Conservation (phyloP, 139 green algal genomes). For the Closterium sp. region DNA sequence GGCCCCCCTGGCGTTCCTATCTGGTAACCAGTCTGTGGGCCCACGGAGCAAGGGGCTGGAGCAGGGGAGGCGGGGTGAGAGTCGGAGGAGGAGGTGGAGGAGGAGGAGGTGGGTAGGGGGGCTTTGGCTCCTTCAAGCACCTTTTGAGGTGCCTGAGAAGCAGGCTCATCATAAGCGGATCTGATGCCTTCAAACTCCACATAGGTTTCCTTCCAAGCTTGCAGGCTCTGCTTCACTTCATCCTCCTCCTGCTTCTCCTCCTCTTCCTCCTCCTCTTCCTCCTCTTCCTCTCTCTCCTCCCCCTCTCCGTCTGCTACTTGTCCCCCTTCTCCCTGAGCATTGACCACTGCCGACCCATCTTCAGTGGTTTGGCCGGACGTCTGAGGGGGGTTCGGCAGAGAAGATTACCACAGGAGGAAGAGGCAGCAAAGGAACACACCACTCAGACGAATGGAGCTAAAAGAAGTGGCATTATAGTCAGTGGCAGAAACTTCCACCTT, state of each 20-base stretch:
- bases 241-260: neutral
- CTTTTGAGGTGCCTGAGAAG: neutral
- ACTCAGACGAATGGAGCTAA: too few relatives aligned
- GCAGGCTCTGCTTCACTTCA: neutral
- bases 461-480: too few relatives aligned
- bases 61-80: neutral
- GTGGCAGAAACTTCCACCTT: too few relatives aligned
- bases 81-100: neutral
- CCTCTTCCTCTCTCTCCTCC: neutral
- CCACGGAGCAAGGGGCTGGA: neutral
- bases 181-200: neutral
- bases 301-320: neutral
- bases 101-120: neutral
- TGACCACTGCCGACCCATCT: neutral
- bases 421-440: too few relatives aligned
- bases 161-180: neutral
- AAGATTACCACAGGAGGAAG: too few relatives aligned
- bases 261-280: neutral
- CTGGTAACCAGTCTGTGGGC: neutral
- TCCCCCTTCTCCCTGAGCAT: neutral
- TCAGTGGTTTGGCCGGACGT: too few relatives aligned
- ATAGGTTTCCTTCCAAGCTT: neutral
- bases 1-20: neutral
- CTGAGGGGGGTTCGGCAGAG: too few relatives aligned
- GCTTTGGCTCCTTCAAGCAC: neutral